Base-by-base conservation (phyloP, 768 basidiomycete genomes). In the Leccinum subgranulosum region DNA sequence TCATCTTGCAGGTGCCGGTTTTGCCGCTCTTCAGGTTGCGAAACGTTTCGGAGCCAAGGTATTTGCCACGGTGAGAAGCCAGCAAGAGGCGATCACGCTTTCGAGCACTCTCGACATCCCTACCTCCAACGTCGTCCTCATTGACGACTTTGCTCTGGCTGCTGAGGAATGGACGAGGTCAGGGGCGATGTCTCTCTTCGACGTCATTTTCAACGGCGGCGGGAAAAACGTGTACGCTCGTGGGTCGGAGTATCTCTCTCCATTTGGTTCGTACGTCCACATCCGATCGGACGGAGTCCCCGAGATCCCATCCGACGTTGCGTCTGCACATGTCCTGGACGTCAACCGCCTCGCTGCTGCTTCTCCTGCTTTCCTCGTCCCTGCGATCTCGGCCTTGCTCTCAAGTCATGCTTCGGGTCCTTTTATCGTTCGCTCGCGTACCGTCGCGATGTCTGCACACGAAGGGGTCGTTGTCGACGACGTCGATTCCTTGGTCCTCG, bases 231-330 rank as follows among this genome's bases (percentile, higher is more conserved):
- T 34, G 14, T 68, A 60, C 23, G 54, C 68, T 19, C 56, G 51
- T 23, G 68, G 64, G 3, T 46, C 31, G 1, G 62, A 71, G 19
- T 19, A 60, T 31, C 62, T 71, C 15, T 69, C 70, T 8, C 52
- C 59, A 2, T 62, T 71, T 17, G 69, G 69, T 4, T 59, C 51
- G 3, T 71, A 72, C 11, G 50, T 71, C 33, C 70, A 69, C 21
- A 36, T 66, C 34, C 66, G 62, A 49, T 64, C 54, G 41, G 52
- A 58, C 27, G 61, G 62, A 14, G 21, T 27, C 27, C 46, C 58
- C n/a, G 31, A 62, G 15, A 53, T 71, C 28, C 68, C 68, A 0
- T 31, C 61, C n/a, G 66, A 60, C 9, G 58, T 41, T 27, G 54
- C 61, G 12, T 63, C 58, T 23, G 60, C 62, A 0, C 54, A 66